These are phyloP conservation scores for Epichloe uncinata DNA, from an alignment of 2,329 filamentous ascomycete genomes.

Conservation along the genomic window DNA sequence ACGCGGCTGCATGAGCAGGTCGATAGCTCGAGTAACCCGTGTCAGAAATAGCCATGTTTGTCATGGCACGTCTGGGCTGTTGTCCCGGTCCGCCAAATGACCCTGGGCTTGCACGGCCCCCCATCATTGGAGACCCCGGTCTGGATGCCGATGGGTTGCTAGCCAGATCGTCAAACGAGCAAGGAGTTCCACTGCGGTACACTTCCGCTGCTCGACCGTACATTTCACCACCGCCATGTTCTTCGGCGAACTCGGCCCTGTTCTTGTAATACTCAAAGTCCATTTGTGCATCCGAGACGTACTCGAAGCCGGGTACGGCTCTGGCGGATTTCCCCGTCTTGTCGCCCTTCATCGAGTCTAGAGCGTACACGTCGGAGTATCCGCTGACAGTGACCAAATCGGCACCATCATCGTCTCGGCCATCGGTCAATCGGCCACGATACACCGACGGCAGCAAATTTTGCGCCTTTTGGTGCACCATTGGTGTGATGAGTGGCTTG, in stretches of 20 bases:
- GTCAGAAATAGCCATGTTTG: constrained; percentile 6
- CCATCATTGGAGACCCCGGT: constrained; percentile 33
- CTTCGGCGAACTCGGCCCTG: constrained; percentile 72
- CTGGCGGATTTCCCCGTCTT: constrained; percentile 32
- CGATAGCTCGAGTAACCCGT: constrained; percentile 17
- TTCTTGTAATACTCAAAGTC: constrained; percentile 92
- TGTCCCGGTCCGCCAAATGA: constrained; percentile 19
- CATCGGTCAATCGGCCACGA: constrained; percentile 61
- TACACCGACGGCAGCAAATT: constrained; percentile 80
- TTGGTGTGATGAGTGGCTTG: constrained; percentile 79
- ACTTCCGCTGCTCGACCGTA: constrained; percentile 48
- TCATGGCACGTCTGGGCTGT: constrained; percentile 13
- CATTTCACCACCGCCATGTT: constrained; percentile 66
- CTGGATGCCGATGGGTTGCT: constrained; percentile 30
- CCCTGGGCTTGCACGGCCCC: constrained; percentile 13
- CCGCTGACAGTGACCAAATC: constrained; percentile 49
- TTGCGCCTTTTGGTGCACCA: constrained; percentile 86
- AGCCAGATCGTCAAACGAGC: constrained; percentile 30
- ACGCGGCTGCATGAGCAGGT: constrained; percentile 9
- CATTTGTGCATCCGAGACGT: constrained; percentile 73
- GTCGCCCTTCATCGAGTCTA: constrained; percentile 61
- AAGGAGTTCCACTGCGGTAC: constrained; percentile 47
- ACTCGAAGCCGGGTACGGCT: constrained; percentile 63
- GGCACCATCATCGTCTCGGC: constrained; percentile 43
- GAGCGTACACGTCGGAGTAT: constrained; percentile 69